These are phyloP conservation scores for Auriscalpium vulgare DNA, from an alignment of 768 basidiomycete genomes.

Conservation along the genomic window DNA sequence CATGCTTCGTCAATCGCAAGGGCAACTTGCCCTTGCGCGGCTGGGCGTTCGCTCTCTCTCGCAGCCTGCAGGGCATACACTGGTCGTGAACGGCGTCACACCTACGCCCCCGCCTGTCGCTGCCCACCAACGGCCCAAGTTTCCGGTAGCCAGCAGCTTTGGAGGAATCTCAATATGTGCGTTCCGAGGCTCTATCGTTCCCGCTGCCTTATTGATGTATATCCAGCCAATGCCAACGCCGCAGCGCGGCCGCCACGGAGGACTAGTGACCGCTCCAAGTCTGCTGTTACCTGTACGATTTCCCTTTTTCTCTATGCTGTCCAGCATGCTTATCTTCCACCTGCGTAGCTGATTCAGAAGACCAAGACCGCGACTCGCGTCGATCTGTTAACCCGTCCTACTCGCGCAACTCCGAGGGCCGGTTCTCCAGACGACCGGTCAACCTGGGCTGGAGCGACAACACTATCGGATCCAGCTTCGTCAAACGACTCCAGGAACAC, in stretches of 20 bases:
- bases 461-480: neutral
- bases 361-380: neutral
- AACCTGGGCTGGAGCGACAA: constrained; percentile 1
- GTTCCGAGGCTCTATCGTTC: neutral
- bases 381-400: neutral
- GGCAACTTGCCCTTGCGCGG: neutral
- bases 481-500: neutral
- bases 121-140: neutral
- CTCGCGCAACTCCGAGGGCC: neutral
- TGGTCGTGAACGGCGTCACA: neutral
- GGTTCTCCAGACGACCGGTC: neutral
- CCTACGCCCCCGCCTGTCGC: neutral
- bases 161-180: constrained; percentile 12
- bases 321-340: neutral
- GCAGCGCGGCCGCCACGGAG: neutral
- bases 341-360: neutral
- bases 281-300: neutral
- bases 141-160: constrained; percentile 7
- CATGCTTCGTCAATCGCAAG: neutral
- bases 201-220: neutral
- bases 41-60: neutral
- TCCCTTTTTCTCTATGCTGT: neutral
- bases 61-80: neutral
- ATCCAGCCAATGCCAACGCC: constrained; percentile 4
- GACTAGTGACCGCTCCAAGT: neutral